phyloP scores from a whole-genome alignment of 1,284 basidiomycete genomes.

The Leccinum holopus region DNA sequence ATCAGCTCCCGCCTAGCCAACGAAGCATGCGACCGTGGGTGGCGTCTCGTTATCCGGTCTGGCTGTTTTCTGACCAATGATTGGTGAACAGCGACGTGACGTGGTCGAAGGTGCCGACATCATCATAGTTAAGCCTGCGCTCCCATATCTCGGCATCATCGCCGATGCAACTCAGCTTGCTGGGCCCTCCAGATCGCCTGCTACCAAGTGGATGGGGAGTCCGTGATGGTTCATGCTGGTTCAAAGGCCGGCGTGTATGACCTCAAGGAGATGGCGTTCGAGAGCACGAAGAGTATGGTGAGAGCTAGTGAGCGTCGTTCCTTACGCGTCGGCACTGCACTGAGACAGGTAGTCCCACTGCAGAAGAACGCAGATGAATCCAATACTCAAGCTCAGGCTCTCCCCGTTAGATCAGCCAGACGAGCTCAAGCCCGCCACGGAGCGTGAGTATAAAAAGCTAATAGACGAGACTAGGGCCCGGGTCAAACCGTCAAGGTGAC shows the following conservation, averaged over 20 bases:
- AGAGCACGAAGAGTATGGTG: constrained; percentile 76
- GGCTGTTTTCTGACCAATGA: constrained; percentile 1
- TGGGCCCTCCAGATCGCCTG: constrained; percentile 72
- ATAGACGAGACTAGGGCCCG: no score
- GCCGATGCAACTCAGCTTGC: constrained; percentile 83
- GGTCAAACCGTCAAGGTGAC: no score
- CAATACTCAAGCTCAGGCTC: no score
- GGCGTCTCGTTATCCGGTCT: background rate
- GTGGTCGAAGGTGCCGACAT: constrained; percentile 95
- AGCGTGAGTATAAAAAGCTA: no score
- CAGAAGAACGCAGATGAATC: no score
- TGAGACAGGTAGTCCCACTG: no score
- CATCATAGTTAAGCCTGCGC: constrained; percentile 97
- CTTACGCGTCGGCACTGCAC: no score
- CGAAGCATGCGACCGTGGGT: constrained; percentile 87
- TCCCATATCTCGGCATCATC: constrained; percentile 90
- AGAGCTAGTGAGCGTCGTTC: constrained; percentile 68
- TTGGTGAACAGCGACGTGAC: constrained; percentile 72
- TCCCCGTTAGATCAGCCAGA: no score
- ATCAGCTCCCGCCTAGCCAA: constrained; percentile 93
- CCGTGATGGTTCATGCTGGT: constrained; percentile 94
- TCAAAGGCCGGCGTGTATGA: constrained; percentile 93
- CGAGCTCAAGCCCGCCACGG: no score
- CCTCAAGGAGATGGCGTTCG: constrained; percentile 89
- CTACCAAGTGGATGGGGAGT: constrained; percentile 97